Percentiles rank a stretch among this genome's conserved stretches.
Evolutionary conservation across 768 basidiomycete species (phyloP).

Genomic region (Boletus tomentosulus): DNA sequence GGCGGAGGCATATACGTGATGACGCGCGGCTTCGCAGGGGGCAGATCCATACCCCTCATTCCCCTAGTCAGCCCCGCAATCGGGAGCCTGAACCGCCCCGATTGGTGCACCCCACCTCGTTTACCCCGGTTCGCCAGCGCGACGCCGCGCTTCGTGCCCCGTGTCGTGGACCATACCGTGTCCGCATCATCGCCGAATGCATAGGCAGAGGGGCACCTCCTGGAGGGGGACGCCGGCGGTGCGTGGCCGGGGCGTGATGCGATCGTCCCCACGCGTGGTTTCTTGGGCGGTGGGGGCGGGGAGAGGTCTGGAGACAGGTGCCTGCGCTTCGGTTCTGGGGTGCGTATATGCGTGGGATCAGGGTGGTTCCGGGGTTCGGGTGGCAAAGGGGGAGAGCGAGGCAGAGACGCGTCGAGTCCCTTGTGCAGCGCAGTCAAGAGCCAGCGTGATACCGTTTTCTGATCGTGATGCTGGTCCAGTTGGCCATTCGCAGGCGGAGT

Average conservation of each 20-base stretch:
- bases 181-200: conserved; percentile 23
- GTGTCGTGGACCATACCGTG: conserved; percentile 16
- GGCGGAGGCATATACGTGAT: conserved; percentile 30
- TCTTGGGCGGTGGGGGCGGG: neutral
- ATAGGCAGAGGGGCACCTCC: conserved; percentile 12
- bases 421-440: conserved; percentile 3
- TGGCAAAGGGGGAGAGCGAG: too few species aligned
- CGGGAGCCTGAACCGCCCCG: conserved; percentile 24
- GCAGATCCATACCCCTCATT: neutral
- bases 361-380: neutral
- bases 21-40: conserved; percentile 15
- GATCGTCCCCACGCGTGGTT: neutral
- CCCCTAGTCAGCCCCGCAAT: neutral
- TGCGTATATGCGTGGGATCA: conserved; percentile 3
- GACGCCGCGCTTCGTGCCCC: neutral
- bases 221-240: neutral
- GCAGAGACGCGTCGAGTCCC: neutral
- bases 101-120: conserved; percentile 10
- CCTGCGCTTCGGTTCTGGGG: conserved; percentile 5
- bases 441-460: conserved; percentile 4
- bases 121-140: neutral
- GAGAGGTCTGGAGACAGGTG: conserved; percentile 3
- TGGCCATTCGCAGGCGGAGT: neutral
- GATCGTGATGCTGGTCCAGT: neutral
- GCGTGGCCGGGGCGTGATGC: neutral